phyloP scores from a whole-genome alignment of 768 basidiomycete species.

The Suillus ampliporus region DNA sequence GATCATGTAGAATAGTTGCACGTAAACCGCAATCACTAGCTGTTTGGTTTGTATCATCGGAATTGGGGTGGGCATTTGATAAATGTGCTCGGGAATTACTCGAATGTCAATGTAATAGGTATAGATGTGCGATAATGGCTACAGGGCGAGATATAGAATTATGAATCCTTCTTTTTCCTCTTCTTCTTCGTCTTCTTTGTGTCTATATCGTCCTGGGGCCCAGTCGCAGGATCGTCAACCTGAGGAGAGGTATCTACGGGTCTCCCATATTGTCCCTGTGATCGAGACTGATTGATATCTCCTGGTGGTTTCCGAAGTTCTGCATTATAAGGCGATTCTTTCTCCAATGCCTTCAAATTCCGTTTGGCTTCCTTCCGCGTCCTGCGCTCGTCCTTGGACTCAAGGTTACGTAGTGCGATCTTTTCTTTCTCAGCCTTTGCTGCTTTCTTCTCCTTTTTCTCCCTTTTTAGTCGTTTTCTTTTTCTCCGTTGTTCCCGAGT shows the following conservation, averaged over 20 bases:
- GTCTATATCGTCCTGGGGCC: background rate
- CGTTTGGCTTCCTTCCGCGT: slow-evolving; percentile 14
- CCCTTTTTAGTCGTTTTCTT: slow-evolving; percentile 30
- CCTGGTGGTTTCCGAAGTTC: background rate
- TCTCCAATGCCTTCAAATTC: slow-evolving; percentile 7
- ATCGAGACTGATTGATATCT: background rate
- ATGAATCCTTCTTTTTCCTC: background rate
- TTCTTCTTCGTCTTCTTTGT: background rate
- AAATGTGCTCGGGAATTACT: background rate
- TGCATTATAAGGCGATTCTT: background rate
- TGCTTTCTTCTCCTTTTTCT: slow-evolving; percentile 24
- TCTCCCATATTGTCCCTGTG: slow-evolving; percentile 16
- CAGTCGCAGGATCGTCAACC: background rate
- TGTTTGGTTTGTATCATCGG: slow-evolving; percentile 13
- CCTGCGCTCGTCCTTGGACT: slow-evolving; percentile 4
- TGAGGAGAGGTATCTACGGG: background rate
- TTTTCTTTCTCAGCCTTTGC: slow-evolving; percentile 12
- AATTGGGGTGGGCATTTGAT: background rate
- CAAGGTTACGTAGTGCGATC: background rate
- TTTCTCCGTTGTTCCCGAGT: slow-evolving; percentile 27
- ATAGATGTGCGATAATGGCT: background rate
- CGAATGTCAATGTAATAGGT: background rate
- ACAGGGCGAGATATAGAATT: background rate
- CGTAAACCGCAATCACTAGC: slow-evolving; percentile 10
- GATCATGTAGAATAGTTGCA: slow-evolving; percentile 21